Evolutionary conservation across 2,329 filamentous ascomycete species (phyloP), one percentile per base, ranked within the genome.

Genomic region (Penicillium sp.): DNA sequence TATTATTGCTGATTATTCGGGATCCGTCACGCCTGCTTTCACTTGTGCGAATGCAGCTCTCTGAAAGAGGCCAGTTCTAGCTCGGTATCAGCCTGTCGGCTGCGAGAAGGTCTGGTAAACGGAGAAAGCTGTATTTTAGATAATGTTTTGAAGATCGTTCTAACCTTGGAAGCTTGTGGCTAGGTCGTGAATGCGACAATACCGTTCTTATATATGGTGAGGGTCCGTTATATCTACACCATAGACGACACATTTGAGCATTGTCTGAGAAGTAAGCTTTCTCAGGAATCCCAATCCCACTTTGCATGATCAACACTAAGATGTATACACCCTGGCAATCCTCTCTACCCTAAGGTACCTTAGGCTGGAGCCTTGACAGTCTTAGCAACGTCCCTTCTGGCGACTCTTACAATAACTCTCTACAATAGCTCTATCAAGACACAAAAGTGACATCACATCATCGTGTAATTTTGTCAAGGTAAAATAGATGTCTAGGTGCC

Each of bases 1-100:
- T 9, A 79, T 79, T 45, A 78, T 78, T 47, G 69, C 66, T 3
- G 77, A 79, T 64, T 79, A 79, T 48, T 65, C 72, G 2, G 70
- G 71, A 1, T 54, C 60, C 20, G 69, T 70, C 1, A 70, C 64
- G 32, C 76, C 76, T 9, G 75, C 76, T 3, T 79, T 79, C 50
- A 75, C 71, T 33, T 79, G 77, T 66, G 70, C 71, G 4, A 75
- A 78, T 63, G 52, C 77, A 47, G 64, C 75, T 20, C 70, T 79
- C n/a, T 78, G 65, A 67, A 18, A 18, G 15, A 18, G 15, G 15
- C 15, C 15, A 18, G 10, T 6, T 37, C 33, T 37, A 20, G 15
- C 8, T 37, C 18, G 3, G 15, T 18, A 10, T 6, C 6, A 2
- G 33, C 18, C 8, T 37, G 9, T 37, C 20, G 33, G 33, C 18